These are phyloP conservation scores for Phallus indusiatus DNA, from an alignment of 768 basidiomycete genomes.

Conservation along the genomic window DNA sequence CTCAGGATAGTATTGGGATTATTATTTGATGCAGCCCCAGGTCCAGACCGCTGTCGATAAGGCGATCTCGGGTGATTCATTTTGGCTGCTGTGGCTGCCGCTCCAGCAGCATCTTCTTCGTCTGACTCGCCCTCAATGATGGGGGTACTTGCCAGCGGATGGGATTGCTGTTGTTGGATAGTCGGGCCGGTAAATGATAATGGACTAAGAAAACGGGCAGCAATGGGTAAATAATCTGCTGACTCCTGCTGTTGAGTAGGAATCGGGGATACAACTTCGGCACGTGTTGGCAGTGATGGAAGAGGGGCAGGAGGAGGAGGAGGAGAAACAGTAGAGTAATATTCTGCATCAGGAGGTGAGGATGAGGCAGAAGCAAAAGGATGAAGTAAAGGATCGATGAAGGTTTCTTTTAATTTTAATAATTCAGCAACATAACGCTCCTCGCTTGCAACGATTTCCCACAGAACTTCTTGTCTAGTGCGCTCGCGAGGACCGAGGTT, in stretches of 20 bases:
- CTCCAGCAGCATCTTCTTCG: slow-evolving; percentile 44
- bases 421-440: slow-evolving; percentile 94
- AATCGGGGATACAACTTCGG: slow-evolving; percentile 39
- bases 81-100: slow-evolving; percentile 27
- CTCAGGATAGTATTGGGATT: slow-evolving; percentile 5
- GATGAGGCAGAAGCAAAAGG: slow-evolving; percentile 59
- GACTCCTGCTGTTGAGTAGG: slow-evolving; percentile 42
- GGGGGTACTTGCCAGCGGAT: slow-evolving; percentile 28
- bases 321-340: slow-evolving; percentile 23
- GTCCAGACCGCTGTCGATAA: slow-evolving; percentile 37
- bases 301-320: slow-evolving; percentile 26
- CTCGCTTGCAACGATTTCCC: slow-evolving; percentile 94
- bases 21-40: slow-evolving; percentile 19
- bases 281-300: slow-evolving; percentile 22
- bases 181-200: slow-evolving; percentile 12
- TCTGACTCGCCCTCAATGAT: slow-evolving; percentile 72
- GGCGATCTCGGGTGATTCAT: slow-evolving; percentile 71
- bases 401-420: slow-evolving; percentile 85
- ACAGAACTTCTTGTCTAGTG: slow-evolving; percentile 91
- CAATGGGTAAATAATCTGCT: slow-evolving; percentile 73
- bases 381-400: slow-evolving; percentile 83
- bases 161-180: slow-evolving; percentile 29
- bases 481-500: slow-evolving; percentile 91
- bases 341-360: slow-evolving; percentile 48
- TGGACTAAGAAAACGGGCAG: slow-evolving; percentile 69